Evolutionary conservation across 192 early-diverging fungal species (phyloP), one percentile per base, ranked within the genome.

Genomic region (Physocladia obscura): DNA sequence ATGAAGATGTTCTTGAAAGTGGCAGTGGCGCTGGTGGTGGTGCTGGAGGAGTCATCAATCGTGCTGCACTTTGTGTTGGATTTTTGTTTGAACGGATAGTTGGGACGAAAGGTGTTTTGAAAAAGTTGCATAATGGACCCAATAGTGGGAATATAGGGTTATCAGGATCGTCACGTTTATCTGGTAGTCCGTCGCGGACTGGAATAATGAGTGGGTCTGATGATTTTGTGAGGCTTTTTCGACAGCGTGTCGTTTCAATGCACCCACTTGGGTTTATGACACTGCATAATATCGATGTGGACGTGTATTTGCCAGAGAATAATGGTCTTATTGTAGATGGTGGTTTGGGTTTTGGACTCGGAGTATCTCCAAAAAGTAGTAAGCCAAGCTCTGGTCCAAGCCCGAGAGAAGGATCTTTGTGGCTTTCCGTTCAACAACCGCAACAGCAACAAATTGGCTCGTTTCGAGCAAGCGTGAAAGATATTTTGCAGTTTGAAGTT

Each of bases 401-500:
- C 21, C 73, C 35, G 1, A 62, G 56, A 35, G 26, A 51, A 1
- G 54, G 65, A 49, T 56, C n/a, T 30, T 69, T 56, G 76, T 60
- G n/a, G n/a, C n/a, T n/a, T n/a, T n/a, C n/a, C n/a, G n/a, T n/a
- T n/a, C n/a, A n/a, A n/a, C n/a, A 21, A 70, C 69, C 29, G 68
- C 65, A 21, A 55, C 69, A 47, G 39, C 77, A 24, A 38, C 71
- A 35, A 17, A 65, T 2, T 44, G 74, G 55, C 47, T 29, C 15
- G 57, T 15, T 24, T 55, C 62, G 31, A 32, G 72, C 75, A 13
- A 50, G 22, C 17, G 69, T 67, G 32, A 55, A 69, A 0, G 76
- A 81, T 54, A 57, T 78, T 29, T 47, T 76, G 67, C 76, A 78
- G 68, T 81, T 76, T 76, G 58, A 65, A 24, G 57, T 81, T 27